phyloP scores from a whole-genome alignment of 2,329 filamentous ascomycete species.

The Gnomoniopsis sp. region DNA sequence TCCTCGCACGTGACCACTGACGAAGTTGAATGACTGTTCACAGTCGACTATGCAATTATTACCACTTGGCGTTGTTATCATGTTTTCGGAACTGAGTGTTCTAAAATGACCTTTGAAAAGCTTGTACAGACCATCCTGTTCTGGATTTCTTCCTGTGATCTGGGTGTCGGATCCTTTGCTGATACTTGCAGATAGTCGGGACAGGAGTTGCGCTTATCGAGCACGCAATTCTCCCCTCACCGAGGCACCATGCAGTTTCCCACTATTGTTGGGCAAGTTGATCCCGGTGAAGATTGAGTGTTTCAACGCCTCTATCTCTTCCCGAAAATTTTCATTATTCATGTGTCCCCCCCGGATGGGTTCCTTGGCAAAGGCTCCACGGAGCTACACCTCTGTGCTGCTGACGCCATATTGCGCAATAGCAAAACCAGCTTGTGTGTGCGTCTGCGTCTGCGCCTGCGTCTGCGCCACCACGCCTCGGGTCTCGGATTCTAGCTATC shows the following conservation, averaged over 20 bases:
- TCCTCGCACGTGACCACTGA: neutral
- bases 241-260: neutral
- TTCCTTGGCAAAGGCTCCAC: neutral
- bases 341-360: neutral
- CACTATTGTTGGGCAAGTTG: slow-evolving; percentile 4
- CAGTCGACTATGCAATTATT: too few relatives aligned
- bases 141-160: too few relatives aligned
- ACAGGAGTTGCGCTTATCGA: slow-evolving; percentile 13
- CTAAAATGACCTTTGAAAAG: too few relatives aligned
- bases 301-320: neutral
- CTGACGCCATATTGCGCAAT: slow-evolving; percentile 19
- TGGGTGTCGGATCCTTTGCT: slow-evolving; percentile 4
- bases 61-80: too few relatives aligned
- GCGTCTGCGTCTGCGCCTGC: neutral
- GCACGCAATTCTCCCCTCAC: slow-evolving; percentile 14
- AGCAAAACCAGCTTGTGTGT: neutral
- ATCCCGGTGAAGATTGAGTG: neutral
- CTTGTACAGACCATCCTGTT: too few relatives aligned
- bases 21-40: neutral
- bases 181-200: neutral
- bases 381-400: neutral
- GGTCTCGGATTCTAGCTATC: neutral
- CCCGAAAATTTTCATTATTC: slow-evolving; percentile 1
- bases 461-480: neutral
- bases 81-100: neutral